These are phyloP conservation scores for Fusarium ramigenum DNA, from an alignment of 2,329 filamentous ascomycete species.

Conservation along the genomic window DNA sequence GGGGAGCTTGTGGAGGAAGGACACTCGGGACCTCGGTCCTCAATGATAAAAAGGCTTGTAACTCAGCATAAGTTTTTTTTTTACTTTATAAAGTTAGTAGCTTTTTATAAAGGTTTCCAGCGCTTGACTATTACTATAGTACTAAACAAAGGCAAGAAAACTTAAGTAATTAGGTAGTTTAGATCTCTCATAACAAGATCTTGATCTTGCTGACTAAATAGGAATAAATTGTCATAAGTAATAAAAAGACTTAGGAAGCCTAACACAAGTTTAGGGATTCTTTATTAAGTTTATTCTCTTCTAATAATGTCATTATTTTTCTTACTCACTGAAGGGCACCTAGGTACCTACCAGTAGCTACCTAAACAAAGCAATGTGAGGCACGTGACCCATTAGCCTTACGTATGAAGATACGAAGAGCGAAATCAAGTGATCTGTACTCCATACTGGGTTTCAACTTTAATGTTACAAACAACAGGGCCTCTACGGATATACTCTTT, in stretches of 20 bases:
- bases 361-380: neutral
- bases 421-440: neutral
- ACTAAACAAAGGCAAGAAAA: neutral
- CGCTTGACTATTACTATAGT: neutral
- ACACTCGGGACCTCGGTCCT: neutral
- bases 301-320: neutral
- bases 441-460: neutral
- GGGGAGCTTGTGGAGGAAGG: neutral
- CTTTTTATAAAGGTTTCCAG: neutral
- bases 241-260: neutral
- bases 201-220: too few species aligned
- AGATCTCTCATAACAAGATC: too few species aligned
- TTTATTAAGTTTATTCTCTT: neutral
- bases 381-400: neutral
- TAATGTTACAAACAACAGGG: neutral
- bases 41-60: neutral
- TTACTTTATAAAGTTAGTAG: neutral
- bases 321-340: neutral
- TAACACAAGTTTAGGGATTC: neutral
- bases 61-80: neutral
- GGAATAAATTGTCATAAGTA: too few species aligned
- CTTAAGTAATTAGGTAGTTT: neutral
- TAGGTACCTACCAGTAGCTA: neutral
- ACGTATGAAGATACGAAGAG: neutral
- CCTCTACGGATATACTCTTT: neutral